A percentile compares a stretch with the other conserved stretches of the same genome.
These are phyloP conservation scores for Hebeloma cylindrosporum DNA, from an alignment of 768 basidiomycete species.

Conservation along the genomic window DNA sequence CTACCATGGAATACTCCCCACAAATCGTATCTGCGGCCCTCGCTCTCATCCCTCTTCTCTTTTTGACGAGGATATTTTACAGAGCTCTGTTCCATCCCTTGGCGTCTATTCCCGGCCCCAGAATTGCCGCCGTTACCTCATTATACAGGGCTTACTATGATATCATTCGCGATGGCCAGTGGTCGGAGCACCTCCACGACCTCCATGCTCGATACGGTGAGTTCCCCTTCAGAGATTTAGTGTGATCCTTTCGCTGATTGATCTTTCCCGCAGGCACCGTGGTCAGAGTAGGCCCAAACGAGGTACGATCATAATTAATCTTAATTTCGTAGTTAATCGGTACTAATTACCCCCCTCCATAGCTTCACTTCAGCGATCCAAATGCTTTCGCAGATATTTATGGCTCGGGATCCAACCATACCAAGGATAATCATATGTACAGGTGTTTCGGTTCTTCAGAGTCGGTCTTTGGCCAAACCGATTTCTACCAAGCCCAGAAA, in stretches of 20 bases:
- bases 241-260: neutral
- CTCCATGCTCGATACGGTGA: slow-evolving; percentile 28
- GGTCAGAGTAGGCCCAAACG: slow-evolving; percentile 36
- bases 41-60: slow-evolving; percentile 1
- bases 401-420: slow-evolving; percentile 21
- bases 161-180: slow-evolving; percentile 24
- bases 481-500: slow-evolving; percentile 26
- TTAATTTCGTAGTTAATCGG: neutral
- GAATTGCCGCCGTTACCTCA: slow-evolving; percentile 25
- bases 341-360: neutral
- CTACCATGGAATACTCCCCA: slow-evolving; percentile 1
- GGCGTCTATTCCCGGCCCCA: slow-evolving; percentile 28
- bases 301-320: slow-evolving; percentile 26
- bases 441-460: slow-evolving; percentile 23
- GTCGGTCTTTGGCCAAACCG: slow-evolving; percentile 28
- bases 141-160: slow-evolving; percentile 30
- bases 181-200: slow-evolving; percentile 25
- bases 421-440: slow-evolving; percentile 29
- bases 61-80: slow-evolving; percentile 1
- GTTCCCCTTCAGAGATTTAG: slow-evolving; percentile 1
- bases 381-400: slow-evolving; percentile 37
- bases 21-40: neutral
- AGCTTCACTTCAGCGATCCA: slow-evolving; percentile 40
- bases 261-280: slow-evolving; percentile 31
- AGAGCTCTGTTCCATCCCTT: slow-evolving; percentile 29